A percentile compares a stretch with the other conserved stretches of the same genome.
Conservation (phyloP, 768 basidiomycete species). For the Lentinus tigrinus region DNA sequence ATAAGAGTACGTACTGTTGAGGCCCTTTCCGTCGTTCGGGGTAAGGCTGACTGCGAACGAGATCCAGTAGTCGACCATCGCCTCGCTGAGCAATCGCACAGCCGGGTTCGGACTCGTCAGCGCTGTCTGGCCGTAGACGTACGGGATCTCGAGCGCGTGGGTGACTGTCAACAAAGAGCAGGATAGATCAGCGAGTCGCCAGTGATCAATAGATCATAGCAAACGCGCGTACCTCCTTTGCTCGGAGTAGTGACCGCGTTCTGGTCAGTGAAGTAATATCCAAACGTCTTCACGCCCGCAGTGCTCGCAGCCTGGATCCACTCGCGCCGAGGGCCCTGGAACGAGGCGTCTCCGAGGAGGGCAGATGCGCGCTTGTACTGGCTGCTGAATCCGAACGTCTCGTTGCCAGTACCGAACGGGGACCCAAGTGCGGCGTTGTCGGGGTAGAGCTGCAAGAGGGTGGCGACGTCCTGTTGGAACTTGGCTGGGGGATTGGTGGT, state of each 20-base stretch:
- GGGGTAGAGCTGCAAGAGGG: constrained; percentile 40
- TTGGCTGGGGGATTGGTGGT: neutral
- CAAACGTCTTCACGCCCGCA: constrained; percentile 37
- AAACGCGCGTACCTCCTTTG: neutral
- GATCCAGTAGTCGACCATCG: constrained; percentile 48
- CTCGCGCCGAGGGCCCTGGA: constrained; percentile 38
- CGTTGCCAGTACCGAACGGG: constrained; percentile 45
- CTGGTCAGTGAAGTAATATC: constrained; percentile 43
- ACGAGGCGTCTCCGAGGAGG: constrained; percentile 40
- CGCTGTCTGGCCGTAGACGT: constrained; percentile 14
- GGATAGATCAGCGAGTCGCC: neutral
- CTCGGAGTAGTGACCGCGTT: constrained; percentile 19
- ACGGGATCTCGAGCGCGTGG: constrained; percentile 24
- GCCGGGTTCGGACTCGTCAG: neutral
- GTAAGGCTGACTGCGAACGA: constrained; percentile 44
- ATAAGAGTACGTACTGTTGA: constrained; percentile 27
- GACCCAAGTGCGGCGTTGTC: constrained; percentile 42
- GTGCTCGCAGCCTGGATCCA: constrained; percentile 40
- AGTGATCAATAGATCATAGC: too few species aligned
- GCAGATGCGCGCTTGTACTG: constrained; percentile 40
- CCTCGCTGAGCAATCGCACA: constrained; percentile 26
- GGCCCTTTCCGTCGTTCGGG: constrained; percentile 43
- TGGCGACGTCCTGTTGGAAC: constrained; percentile 12
- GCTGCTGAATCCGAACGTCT: constrained; percentile 42
- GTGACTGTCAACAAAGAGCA: constrained; percentile 2